Base-by-base conservation (phyloP, 306 rosid species). In the Fragaria vesca region DNA sequence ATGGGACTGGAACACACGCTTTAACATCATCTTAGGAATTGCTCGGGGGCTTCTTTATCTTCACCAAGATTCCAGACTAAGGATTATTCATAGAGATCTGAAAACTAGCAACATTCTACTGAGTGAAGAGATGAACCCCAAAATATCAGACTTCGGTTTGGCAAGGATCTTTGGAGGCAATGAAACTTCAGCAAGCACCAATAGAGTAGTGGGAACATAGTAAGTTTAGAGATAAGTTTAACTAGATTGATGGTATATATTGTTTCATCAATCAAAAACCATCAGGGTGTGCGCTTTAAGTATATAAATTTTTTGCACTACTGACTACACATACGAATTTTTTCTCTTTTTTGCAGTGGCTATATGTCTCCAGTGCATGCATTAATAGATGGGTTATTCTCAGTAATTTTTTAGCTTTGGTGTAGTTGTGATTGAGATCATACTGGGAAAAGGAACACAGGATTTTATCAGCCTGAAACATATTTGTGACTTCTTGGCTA, bases 201-300 rank as follows among this genome's bases (percentile, higher is more conserved):
- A 78, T 4, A 90, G 89, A 83, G 93, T 91, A 60, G 97, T 91
- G 34, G 97, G 97, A 71, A 91, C 97, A n/a, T 88, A 91, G 97
- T 91, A 71, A 88, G 94, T 28, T 28, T 28, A 28, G 28, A 28
- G 28, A 28, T 28, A 28, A 28, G 28, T 85, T 76, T 32, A 68
- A 54, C 4, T 5, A 67, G 11, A n/a, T 38, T 7, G 10, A 32
- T 38, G 34, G 16, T 38, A n/a, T 2, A 52, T 17, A 18, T 17
- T 28, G 21, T 50, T 51, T 20, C 38, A 10, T 40, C 50, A 20
- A 69, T 21, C 47, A 69, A 12, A 20, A 1, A 47, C 26, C 4
- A 48, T 26, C 24, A 17, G 4, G 18, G 3, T 60, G 20, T 11
- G 16, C 2, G 61, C 15, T 18, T 18, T 18, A 36, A 15, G 6